Evolutionary conservation across 441 rosid genomes (phyloP).

Genomic region (Erodium moschatum): DNA sequence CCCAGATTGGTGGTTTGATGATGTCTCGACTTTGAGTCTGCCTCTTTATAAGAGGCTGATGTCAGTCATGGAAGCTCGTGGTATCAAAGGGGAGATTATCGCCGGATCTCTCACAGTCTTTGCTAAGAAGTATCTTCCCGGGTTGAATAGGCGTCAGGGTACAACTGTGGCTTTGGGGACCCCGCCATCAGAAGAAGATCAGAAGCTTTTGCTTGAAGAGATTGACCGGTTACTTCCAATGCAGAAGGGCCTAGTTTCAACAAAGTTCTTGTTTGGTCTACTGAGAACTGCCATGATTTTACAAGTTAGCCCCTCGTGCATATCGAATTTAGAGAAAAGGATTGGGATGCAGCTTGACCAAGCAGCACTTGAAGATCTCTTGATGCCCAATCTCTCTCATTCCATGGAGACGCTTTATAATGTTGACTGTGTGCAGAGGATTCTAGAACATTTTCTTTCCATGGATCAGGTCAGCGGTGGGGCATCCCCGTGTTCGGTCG

Average conservation of each 20-base stretch:
- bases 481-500: slow-evolving; percentile 69
- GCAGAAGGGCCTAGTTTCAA: slow-evolving; percentile 70
- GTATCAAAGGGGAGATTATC: slow-evolving; percentile 63
- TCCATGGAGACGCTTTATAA: slow-evolving; percentile 88
- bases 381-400: slow-evolving; percentile 81
- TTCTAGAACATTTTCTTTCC: slow-evolving; percentile 73
- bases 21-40: slow-evolving; percentile 66
- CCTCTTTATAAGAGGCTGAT: slow-evolving; percentile 67
- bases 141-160: slow-evolving; percentile 65
- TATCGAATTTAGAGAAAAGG: slow-evolving; percentile 64
- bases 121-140: slow-evolving; percentile 74
- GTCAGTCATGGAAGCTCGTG: slow-evolving; percentile 61
- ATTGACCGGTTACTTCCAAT: slow-evolving; percentile 57
- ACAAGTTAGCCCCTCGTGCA: slow-evolving; percentile 49
- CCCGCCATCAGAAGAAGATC: slow-evolving; percentile 71
- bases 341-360: slow-evolving; percentile 96
- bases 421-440: slow-evolving; percentile 80
- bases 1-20: slow-evolving; percentile 95
- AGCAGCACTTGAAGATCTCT: slow-evolving; percentile 83
- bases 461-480: slow-evolving; percentile 70
- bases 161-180: slow-evolving; percentile 46
- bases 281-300: slow-evolving; percentile 80
- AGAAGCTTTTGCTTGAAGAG: slow-evolving; percentile 65
- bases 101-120: slow-evolving; percentile 68
- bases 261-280: slow-evolving; percentile 77